A percentile compares a stretch with the other conserved stretches of the same genome.
Evolutionary conservation across 805 yeast genomes (phyloP).

Genomic region (Yarrowia sp.): DNA sequence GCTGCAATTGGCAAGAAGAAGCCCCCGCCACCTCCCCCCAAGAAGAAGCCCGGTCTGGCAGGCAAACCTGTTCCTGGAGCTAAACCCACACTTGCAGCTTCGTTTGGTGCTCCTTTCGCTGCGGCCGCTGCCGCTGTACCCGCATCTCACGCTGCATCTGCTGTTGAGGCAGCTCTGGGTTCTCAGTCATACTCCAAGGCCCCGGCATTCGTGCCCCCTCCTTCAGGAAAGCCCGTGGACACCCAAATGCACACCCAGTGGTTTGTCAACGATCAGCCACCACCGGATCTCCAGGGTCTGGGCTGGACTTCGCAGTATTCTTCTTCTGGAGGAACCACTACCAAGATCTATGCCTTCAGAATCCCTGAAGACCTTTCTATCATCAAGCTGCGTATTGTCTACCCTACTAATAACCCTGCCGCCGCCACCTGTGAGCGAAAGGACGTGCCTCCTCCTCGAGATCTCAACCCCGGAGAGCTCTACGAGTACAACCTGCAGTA

Average conservation of each 20-base stretch:
- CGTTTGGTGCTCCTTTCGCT: not conserved
- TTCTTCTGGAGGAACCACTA: conserved; percentile 28
- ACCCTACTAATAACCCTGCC: conserved; percentile 40
- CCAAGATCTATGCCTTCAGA: conserved; percentile 34
- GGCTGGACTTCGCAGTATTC: conserved; percentile 30
- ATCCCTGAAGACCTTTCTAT: conserved; percentile 37
- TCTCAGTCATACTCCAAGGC: not conserved
- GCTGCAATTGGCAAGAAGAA: conserved; percentile 26
- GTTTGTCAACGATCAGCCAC: conserved; percentile 33
- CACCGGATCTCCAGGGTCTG: conserved; percentile 33
- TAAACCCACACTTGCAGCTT: not conserved
- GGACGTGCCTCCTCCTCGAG: conserved; percentile 45
- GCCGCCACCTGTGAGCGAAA: conserved; percentile 38
- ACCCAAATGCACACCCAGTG: conserved; percentile 31
- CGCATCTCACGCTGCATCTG: not conserved
- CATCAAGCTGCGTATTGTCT: conserved; percentile 34
- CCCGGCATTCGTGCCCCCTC: conserved; percentile 5
- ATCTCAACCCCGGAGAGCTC: conserved; percentile 34
- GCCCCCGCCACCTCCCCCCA: conserved; percentile 33
- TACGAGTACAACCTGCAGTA: conserved; percentile 32
- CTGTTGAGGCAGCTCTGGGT: conserved; percentile 6
- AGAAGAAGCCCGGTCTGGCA: conserved; percentile 30
- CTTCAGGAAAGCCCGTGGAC: conserved; percentile 24
- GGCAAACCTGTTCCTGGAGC: conserved; percentile 25
- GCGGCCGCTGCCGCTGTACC: not conserved